A percentile compares a stretch with the other conserved stretches of the same genome.
These are phyloP conservation scores for Candida sanyaensis DNA, from an alignment of 1,139 yeast genomes.

Conservation along the genomic window DNA sequence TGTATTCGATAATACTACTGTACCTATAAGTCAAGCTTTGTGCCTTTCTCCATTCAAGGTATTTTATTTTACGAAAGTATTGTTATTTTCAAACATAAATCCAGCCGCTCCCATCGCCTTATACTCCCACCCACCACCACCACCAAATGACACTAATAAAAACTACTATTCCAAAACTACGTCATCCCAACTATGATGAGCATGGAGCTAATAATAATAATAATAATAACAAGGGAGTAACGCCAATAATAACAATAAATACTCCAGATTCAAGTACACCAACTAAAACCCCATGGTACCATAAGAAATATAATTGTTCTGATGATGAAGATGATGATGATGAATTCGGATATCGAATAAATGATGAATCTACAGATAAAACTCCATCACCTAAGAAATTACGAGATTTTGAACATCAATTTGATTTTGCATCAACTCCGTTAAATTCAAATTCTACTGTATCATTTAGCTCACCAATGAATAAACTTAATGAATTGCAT, in stretches of 20 bases:
- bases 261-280: conserved; percentile 4
- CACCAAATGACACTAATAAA: conserved; percentile 3
- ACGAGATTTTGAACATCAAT: conserved; percentile 1
- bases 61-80: too few species aligned
- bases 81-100: too few species aligned
- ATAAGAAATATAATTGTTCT: conserved; percentile 4
- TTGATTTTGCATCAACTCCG: conserved; percentile 37
- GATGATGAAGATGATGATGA: conserved; percentile 5
- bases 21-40: too few species aligned
- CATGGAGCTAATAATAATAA: neutral
- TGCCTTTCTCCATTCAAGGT: too few species aligned
- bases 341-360: neutral
- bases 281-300: conserved; percentile 10
- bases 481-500: conserved; percentile 32
- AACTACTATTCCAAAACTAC: conserved; percentile 6
- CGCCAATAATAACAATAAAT: neutral
- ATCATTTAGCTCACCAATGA: conserved; percentile 41
- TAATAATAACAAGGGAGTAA: neutral
- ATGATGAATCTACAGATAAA: conserved; percentile 5
- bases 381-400: conserved; percentile 16
- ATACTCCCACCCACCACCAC: too few species aligned
- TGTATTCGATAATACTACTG: too few species aligned
- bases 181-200: neutral
- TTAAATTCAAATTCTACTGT: conserved; percentile 21
- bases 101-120: too few species aligned